phyloP scores from a whole-genome alignment of 257 asterid genomes.

The Mentha longifolia region DNA sequence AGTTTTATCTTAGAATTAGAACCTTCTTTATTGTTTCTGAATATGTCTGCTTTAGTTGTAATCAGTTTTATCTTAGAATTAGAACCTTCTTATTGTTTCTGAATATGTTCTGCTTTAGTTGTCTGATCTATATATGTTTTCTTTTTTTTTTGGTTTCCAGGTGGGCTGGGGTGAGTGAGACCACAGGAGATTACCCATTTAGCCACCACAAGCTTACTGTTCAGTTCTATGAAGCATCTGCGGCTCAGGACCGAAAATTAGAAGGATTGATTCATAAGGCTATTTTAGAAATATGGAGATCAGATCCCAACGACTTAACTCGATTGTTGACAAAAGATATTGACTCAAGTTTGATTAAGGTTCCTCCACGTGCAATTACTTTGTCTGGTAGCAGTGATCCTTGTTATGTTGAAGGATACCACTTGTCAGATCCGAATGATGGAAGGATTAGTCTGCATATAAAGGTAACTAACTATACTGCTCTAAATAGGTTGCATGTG shows the following conservation, averaged over 20 bases:
- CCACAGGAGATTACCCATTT: constrained; percentile 90
- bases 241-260: constrained; percentile 92
- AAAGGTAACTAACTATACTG: constrained; percentile 52
- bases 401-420: constrained; percentile 91
- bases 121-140: constrained; percentile 32
- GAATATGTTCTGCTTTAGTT: constrained; percentile 20
- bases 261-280: constrained; percentile 94
- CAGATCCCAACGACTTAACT: constrained; percentile 83
- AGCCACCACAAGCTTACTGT: constrained; percentile 93
- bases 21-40: no score
- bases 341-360: constrained; percentile 67
- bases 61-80: no score
- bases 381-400: constrained; percentile 95
- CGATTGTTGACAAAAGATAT: constrained; percentile 70
- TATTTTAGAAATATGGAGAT: constrained; percentile 89
- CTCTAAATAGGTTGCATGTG: constrained; percentile 3
- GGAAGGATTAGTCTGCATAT: constrained; percentile 86
- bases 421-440: constrained; percentile 87
- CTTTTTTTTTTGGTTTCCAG: constrained; percentile 41
- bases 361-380: constrained; percentile 77
- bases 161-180: constrained; percentile 86
- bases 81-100: no score
- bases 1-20: not conserved
- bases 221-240: constrained; percentile 83
- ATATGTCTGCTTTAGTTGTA: no score